phyloP scores from a whole-genome alignment of 129 eudicot genomes.

The Oenanthe sinensis region DNA sequence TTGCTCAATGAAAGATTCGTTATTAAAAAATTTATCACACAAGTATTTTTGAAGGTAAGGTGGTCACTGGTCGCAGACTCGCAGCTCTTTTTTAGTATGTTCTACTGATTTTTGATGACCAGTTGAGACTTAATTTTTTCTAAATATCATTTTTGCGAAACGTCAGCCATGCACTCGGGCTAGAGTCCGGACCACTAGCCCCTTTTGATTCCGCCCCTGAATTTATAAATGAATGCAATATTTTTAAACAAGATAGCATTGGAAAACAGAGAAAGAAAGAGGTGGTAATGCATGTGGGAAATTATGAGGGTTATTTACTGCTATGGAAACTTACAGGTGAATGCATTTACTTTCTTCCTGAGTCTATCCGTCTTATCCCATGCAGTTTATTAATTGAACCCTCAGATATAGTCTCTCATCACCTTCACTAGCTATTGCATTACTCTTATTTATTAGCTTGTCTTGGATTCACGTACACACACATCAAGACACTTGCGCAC shows the following conservation, averaged over 20 bases:
- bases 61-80: too few relatives aligned
- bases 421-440: background rate
- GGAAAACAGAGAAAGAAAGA: background rate
- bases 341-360: constrained; percentile 25
- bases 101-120: too few relatives aligned
- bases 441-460: background rate
- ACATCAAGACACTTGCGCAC: background rate
- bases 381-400: constrained; percentile 13
- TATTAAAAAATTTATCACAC: too few relatives aligned
- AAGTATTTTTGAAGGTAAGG: too few relatives aligned
- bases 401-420: background rate
- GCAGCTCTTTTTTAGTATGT: too few relatives aligned
- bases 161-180: too few relatives aligned
- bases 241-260: background rate
- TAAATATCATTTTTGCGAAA: too few relatives aligned
- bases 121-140: too few relatives aligned
- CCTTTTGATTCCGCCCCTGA: background rate
- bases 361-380: constrained; percentile 17
- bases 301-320: constrained; percentile 26
- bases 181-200: background rate
- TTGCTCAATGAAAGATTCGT: background rate
- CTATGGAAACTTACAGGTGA: constrained; percentile 30
- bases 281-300: background rate
- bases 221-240: background rate
- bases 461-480: background rate